A percentile compares a stretch with the other conserved stretches of the same genome.
These are phyloP conservation scores for Entomortierella parvispora DNA, from an alignment of 192 early-diverging fungal genomes.

Conservation along the genomic window DNA sequence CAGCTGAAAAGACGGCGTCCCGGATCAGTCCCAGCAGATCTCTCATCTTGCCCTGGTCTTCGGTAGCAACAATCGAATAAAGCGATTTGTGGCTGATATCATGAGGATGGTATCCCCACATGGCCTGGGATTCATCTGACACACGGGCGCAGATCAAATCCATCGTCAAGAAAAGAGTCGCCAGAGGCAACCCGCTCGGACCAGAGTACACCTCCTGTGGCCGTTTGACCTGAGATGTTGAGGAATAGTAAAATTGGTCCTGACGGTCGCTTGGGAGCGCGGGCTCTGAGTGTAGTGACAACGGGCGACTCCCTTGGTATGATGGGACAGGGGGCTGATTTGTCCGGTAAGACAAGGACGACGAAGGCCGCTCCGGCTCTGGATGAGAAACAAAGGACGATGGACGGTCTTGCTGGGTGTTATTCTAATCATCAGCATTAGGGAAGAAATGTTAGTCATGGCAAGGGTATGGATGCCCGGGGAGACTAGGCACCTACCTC, in stretches of 20 bases:
- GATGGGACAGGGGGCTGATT: conserved; percentile 14
- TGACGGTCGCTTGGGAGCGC: conserved; percentile 25
- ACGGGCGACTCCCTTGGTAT: conserved; percentile 24
- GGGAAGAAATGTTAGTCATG: too few relatives aligned
- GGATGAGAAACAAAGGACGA: conserved; percentile 25
- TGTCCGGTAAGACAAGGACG: conserved; percentile 24
- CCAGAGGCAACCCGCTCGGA: conserved; percentile 30
- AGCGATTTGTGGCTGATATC: conserved; percentile 64
- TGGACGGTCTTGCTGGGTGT: not conserved
- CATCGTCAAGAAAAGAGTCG: conserved; percentile 62
- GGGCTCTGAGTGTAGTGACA: conserved; percentile 43
- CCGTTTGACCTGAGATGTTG: conserved; percentile 30
- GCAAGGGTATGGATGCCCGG: too few relatives aligned
- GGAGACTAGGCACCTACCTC: too few relatives aligned
- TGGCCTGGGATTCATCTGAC: conserved; percentile 58
- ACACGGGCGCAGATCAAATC: conserved; percentile 62
- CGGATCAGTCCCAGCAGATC: conserved; percentile 51
- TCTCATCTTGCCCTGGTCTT: conserved; percentile 55
- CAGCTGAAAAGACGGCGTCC: conserved; percentile 46
- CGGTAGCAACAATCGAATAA: conserved; percentile 56
- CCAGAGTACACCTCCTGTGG: conserved; percentile 37
- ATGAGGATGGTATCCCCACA: conserved; percentile 65
- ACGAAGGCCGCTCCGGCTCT: conserved; percentile 19
- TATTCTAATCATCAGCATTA: too few relatives aligned
- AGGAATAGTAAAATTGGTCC: conserved; percentile 22